Percentiles rank a stretch among this genome's conserved stretches.
phyloP scores from a whole-genome alignment of 345 rosid genomes.

The Eutrema heterophyllum region DNA sequence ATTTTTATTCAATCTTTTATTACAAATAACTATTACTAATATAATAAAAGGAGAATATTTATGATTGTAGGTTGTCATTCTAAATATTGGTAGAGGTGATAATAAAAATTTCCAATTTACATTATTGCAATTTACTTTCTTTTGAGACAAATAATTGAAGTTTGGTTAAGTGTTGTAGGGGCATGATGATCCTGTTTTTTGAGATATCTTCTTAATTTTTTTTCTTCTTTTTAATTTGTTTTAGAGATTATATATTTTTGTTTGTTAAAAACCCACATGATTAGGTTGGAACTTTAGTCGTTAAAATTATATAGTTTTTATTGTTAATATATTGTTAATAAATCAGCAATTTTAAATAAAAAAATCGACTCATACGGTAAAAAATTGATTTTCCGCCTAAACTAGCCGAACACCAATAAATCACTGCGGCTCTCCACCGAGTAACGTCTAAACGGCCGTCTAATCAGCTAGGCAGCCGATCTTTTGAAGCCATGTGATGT shows the following conservation, averaged over 20 bases:
- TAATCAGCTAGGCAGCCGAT: too few relatives aligned
- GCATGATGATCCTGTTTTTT: neutral
- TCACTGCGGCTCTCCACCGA: too few relatives aligned
- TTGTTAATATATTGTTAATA: neutral
- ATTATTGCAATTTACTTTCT: conserved; percentile 4
- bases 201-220: neutral
- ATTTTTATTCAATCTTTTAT: neutral
- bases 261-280: neutral
- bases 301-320: neutral
- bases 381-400: too few relatives aligned
- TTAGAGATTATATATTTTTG: neutral
- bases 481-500: too few relatives aligned
- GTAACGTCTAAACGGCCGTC: too few relatives aligned
- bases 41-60: neutral
- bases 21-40: neutral
- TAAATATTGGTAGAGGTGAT: neutral
- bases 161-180: conserved; percentile 15
- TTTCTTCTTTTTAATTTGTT: neutral
- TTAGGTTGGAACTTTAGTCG: neutral
- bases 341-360: too few relatives aligned
- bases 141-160: conserved; percentile 2
- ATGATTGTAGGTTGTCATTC: neutral
- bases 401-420: too few relatives aligned
- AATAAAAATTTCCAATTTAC: neutral
- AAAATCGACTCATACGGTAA: too few relatives aligned